A percentile compares a stretch with the other conserved stretches of the same genome.
Evolutionary conservation across 1,284 basidiomycete genomes (phyloP).

Genomic region (Rhodotorula mucilaginosa): DNA sequence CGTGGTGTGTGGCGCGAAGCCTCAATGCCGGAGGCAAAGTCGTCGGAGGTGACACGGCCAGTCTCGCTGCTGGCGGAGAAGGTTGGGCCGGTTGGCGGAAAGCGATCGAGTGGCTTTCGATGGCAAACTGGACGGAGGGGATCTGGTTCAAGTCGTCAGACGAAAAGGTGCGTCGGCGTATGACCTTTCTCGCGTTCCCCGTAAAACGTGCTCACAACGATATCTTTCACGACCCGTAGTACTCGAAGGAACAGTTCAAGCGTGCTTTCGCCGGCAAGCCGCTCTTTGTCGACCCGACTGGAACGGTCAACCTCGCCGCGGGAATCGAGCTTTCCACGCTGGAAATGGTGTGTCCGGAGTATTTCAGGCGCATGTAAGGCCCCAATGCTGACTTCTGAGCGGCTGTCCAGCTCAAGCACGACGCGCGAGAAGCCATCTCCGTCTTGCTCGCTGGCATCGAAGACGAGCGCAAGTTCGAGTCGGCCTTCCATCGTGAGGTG

Average conservation of each 20-base stretch:
- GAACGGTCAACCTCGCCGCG: slow-evolving; percentile 75
- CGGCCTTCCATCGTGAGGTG: slow-evolving; percentile 60
- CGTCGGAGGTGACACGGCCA: slow-evolving; percentile 11
- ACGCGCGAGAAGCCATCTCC: slow-evolving; percentile 71
- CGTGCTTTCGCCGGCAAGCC: slow-evolving; percentile 49
- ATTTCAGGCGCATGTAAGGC: not conserved
- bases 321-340: slow-evolving; percentile 62
- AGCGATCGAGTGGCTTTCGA: slow-evolving; percentile 38
- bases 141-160: slow-evolving; percentile 30
- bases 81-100: slow-evolving; percentile 40
- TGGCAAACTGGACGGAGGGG: slow-evolving; percentile 37
- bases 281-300: slow-evolving; percentile 77
- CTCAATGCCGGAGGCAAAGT: slow-evolving; percentile 20
- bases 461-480: slow-evolving; percentile 64
- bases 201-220: not conserved
- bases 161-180: slow-evolving; percentile 13
- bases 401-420: slow-evolving; percentile 62
- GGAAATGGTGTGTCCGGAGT: slow-evolving; percentile 45
- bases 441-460: slow-evolving; percentile 55
- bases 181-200: too few species aligned
- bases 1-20: slow-evolving; percentile 36
- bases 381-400: not conserved
- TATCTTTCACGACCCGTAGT: slow-evolving; percentile 1
- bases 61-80: slow-evolving; percentile 29
- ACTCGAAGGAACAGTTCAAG: slow-evolving; percentile 33